Evolutionary conservation across 345 rosid genomes (phyloP).

Genomic region (Anastatica hierochuntica): DNA sequence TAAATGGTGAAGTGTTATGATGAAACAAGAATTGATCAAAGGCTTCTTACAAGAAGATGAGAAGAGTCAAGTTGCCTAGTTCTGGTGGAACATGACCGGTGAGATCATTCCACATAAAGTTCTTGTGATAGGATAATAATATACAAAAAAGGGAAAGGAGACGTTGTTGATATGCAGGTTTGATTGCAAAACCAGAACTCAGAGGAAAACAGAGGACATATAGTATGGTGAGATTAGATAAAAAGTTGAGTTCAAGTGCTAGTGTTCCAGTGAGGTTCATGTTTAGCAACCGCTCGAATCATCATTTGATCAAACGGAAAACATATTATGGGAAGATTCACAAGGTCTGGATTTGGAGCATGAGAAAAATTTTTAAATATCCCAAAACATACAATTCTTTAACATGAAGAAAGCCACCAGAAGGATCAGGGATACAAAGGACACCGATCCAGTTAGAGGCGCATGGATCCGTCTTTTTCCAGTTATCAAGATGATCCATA

Average conservation of each 20-base stretch:
- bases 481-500: conserved; percentile 16
- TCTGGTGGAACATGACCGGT: conserved; percentile 37
- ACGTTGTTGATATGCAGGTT: too few relatives aligned
- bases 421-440: conserved; percentile 16
- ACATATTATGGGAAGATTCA: too few relatives aligned
- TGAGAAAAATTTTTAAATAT: neutral
- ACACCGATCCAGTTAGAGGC: conserved; percentile 24
- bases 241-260: conserved; percentile 30
- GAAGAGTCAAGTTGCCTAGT: conserved; percentile 28
- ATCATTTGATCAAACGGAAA: neutral
- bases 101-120: conserved; percentile 43
- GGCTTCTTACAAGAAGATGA: conserved; percentile 31
- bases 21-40: too few relatives aligned
- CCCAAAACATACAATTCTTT: conserved; percentile 42
- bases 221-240: conserved; percentile 24
- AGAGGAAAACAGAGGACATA: conserved; percentile 13
- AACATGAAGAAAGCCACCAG: conserved; percentile 52
- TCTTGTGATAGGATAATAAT: conserved; percentile 16
- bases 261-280: conserved; percentile 30
- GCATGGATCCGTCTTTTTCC: conserved; percentile 25
- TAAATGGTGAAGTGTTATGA: too few relatives aligned
- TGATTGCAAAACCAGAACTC: neutral
- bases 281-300: conserved; percentile 33
- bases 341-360: neutral
- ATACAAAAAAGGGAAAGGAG: too few relatives aligned